Base-by-base conservation (phyloP, 768 basidiomycete species). In the Tricholoma sp. region DNA sequence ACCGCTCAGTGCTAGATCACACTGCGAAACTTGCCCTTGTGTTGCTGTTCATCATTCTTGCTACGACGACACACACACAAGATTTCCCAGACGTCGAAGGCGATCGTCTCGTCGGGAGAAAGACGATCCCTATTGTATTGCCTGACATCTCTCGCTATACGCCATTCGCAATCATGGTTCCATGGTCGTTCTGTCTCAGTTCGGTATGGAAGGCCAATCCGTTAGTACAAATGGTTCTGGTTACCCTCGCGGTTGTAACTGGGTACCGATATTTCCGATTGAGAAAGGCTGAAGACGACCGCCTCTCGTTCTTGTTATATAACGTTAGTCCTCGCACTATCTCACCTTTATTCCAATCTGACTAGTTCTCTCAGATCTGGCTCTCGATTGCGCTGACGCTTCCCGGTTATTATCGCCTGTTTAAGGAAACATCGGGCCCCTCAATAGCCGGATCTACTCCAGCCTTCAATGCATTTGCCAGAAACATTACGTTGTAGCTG, bases 51-150 rank as follows among this genome's bases (percentile, higher is more conserved):
- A 65, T 65, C 1, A 69, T 75, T 11, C 69, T 75, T 48, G 58
- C 70, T 8, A 74, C 76, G 1, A 78, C 76, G 1, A 73, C 74
- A 8, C 76, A 77, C 34, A 68, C 74, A 6, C 75, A 78, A 61
- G 77, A 78, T 53, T 78, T 74, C 56, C 70, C 71, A 50, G 77
- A 78, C 53, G 60, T 68, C 8, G 62, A 65, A n/a, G 76, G 77
- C 0, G 77, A 78, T 50, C 47, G 47, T 32, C 47, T 49, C 29
- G 31, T 49, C 17, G 47, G 47, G 47, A 49, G 47, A 49, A 49
- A 32, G 47, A 49, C 47, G 15, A 49, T 49, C 17, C 47, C 47
- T 6, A 49, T 49, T 4, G 28, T 49, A 2, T 32, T 49, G 47
- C 47, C 47, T 32, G n/a, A 32, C 47, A 32, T 49, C 29, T 49